A percentile compares a stretch with the other conserved stretches of the same genome.
Evolutionary conservation across 768 basidiomycete species (phyloP).

Genomic region (Pisolithus marmoratus): DNA sequence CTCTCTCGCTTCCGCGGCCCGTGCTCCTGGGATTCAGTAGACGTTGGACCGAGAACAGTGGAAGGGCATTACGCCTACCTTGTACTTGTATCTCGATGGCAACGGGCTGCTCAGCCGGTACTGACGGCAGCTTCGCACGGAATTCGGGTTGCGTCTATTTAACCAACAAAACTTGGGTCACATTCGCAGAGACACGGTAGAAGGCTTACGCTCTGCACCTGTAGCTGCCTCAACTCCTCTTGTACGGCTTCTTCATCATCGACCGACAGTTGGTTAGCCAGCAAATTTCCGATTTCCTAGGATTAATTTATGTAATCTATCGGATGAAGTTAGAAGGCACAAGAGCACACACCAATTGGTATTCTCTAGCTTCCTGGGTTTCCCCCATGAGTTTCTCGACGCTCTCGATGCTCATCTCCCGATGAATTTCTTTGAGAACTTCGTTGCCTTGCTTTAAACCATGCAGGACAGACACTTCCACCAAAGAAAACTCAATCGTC

Average conservation of each 20-base stretch:
- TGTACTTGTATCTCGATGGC: constrained; percentile 24
- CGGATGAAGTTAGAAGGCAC: neutral
- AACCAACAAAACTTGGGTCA: constrained; percentile 21
- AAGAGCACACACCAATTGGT: constrained; percentile 62
- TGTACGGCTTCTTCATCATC: constrained; percentile 96
- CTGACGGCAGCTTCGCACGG: constrained; percentile 46
- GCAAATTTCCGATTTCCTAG: constrained; percentile 88
- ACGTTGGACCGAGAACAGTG: neutral
- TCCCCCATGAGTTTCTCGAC: constrained; percentile 95
- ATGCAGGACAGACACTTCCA: constrained; percentile 88
- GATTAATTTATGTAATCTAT: neutral
- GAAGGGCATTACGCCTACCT: constrained; percentile 22
- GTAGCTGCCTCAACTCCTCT: constrained; percentile 66
- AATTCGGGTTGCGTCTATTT: constrained; percentile 22
- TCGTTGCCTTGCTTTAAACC: constrained; percentile 92
- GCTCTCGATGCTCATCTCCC: constrained; percentile 84
- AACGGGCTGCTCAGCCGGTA: constrained; percentile 43
- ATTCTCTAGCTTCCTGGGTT: constrained; percentile 87
- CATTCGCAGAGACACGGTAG: neutral
- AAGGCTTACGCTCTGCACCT: constrained; percentile 53
- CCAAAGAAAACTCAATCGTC: constrained; percentile 92
- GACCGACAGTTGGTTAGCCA: constrained; percentile 72
- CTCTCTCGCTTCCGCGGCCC: constrained; percentile 3
- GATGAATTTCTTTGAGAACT: constrained; percentile 89
- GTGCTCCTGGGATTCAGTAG: constrained; percentile 3